Evolutionary conservation across 2,329 filamentous ascomycete species (phyloP), one percentile per base, ranked within the genome.

Genomic region (Calonectria multiphialidica): DNA sequence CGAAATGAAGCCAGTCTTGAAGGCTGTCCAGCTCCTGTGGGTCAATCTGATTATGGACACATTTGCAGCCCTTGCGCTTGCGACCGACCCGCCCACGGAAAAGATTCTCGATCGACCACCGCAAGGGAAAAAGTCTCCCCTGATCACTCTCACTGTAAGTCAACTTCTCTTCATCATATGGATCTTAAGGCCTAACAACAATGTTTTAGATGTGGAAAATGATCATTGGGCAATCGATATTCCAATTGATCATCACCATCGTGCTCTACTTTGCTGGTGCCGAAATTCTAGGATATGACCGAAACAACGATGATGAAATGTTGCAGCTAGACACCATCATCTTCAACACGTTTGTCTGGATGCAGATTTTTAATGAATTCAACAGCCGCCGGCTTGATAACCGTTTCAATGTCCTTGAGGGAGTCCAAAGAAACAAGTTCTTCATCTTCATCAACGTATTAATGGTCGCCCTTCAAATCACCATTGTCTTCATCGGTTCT

Each of bases 341-440:
- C 59, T 93, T 93, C 84, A 93, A 93, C 81, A 90, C 88, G 0
- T 93, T 92, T 73, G 91, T 93, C 3, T 93, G 90, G 91, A 91
- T 93, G 88, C 91, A 93, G 77, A 92, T 93, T 72, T 93, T 92
- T 84, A 93, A 93, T 80, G 87, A 91, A 80, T 89, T 91, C 83
- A 92, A 92, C 82, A 91, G 90, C 79, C 87, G 90, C n/a, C n/a
- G 53, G 21, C 53, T 57, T 23, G 53, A 57, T 10, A 57, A 57
- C 21, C n/a, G 33, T 2, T 57, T 57, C 12, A 57, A 57, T 25
- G 35, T 57, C 8, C n/a, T 57, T 4, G 53, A 57, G 12, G 53
- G 53, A 88, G 90, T 92, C 3, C 84, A 87, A 71, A 85, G 85
- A 61, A 92, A 92, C 79, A 84, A 82, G 71, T 90, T 90, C 81